These are phyloP conservation scores for Malus domestica DNA, from an alignment of 306 rosid genomes.

Conservation along the genomic window DNA sequence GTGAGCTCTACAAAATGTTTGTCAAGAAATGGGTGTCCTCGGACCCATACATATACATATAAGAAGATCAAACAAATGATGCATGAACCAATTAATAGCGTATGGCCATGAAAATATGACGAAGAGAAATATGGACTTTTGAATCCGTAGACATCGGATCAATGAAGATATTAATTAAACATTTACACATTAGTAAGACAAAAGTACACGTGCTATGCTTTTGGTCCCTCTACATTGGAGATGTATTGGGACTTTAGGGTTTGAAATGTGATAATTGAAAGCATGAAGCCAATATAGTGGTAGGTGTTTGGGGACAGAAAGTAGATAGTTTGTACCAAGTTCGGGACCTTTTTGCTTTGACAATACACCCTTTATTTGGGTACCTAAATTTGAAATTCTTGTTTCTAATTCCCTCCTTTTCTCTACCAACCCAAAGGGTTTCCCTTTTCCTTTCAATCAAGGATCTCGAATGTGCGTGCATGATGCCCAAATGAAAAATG, in stretches of 20 bases:
- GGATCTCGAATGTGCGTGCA: conserved; percentile 20
- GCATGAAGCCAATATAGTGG: conserved; percentile 8
- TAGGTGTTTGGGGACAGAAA: conserved; percentile 13
- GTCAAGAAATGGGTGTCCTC: too few relatives aligned
- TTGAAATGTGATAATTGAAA: not conserved
- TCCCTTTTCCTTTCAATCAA: conserved; percentile 15
- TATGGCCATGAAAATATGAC: not conserved
- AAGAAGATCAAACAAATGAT: not conserved
- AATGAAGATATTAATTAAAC: not conserved
- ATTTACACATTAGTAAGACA: not conserved
- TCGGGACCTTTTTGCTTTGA: conserved; percentile 33
- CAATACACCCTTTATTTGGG: conserved; percentile 2
- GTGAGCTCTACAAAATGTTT: too few relatives aligned
- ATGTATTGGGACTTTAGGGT: not conserved
- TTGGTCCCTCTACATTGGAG: conserved; percentile 5
- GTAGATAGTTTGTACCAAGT: conserved; percentile 7
- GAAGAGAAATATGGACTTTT: not conserved
- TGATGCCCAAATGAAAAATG: not conserved
- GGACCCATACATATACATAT: too few relatives aligned
- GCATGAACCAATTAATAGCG: not conserved
- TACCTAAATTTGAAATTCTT: conserved; percentile 12
- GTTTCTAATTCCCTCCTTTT: conserved; percentile 2
- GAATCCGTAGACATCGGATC: not conserved
- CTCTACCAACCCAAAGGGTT: conserved; percentile 32
- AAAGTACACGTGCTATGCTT: not conserved